Evolutionary conservation across 202 grass and related monocot genomes (phyloP), one percentile per base, ranked within the genome.

Genomic region (Zizania palustris): DNA sequence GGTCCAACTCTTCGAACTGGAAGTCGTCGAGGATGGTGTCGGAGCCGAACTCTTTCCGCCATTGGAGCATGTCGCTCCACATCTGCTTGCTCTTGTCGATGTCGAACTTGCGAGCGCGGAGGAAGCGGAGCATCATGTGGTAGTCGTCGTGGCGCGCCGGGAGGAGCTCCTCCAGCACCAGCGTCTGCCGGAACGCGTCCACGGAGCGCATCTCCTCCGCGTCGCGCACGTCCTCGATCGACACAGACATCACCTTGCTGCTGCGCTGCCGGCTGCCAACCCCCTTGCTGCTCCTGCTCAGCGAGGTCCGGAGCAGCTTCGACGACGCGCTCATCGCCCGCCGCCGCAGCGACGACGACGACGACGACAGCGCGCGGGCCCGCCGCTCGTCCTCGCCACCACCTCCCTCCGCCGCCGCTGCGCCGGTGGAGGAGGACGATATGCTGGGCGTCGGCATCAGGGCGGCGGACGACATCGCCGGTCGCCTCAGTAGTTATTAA

Each of bases 41-140:
- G 56, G 89, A 71, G 41, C 96, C 89, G 61, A 99, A 99, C 60
- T 95, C 91, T 81, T 99, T 99, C 37, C 96, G 91, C 96, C 92
- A 99, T 0, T 87, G 69, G 45, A 99, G 87, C 96, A 99, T 99
- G 64, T 99, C 96, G 5, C 75, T 51, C 96, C 96, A 99, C 96
- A 99, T 99, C 86, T 95, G 92, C 87, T 99, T 99, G 19, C 85
- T 85, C 72, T 95, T 95, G 8, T 99, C 87, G 72, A 95, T 84
- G 78, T 99, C 96, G 58, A 99, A 99, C 84, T 99, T 99, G 65
- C 96, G 85, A 3, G 96, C 96, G 73, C 74, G 86, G 19, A 99
- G 88, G 89, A 99, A 99, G 13, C 96, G 89, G 10, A 99, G 92
- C 96, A 99, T 99, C 96, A 90, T 95, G 84, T 99, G 96, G 90